Conservation (phyloP, 2,329 filamentous ascomycete species). For the Albifimbria verrucaria region DNA sequence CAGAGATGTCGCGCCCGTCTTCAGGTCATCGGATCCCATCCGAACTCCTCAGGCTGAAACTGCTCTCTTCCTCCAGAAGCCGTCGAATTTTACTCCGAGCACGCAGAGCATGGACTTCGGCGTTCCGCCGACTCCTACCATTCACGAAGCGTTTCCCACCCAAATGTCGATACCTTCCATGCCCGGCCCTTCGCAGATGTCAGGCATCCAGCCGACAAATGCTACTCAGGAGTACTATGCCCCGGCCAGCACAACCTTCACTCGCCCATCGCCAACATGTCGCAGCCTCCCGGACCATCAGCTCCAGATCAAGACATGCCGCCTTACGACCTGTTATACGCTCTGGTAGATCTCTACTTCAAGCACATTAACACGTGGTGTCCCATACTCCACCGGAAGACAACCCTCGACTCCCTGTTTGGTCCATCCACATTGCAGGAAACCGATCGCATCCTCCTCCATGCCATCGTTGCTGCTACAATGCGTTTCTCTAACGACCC, state of each 20-base stretch:
- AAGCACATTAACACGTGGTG: conserved; percentile 82
- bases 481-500: conserved; percentile 78
- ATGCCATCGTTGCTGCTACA: conserved; percentile 86
- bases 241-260: conserved; percentile 43
- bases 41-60: conserved; percentile 56
- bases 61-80: conserved; percentile 59
- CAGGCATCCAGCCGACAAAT: conserved; percentile 34
- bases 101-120: conserved; percentile 49
- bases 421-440: conserved; percentile 74
- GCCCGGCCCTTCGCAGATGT: conserved; percentile 30
- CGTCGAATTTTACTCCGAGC: conserved; percentile 43
- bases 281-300: conserved; percentile 31
- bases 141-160: conserved; percentile 47
- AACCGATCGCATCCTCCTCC: conserved; percentile 76
- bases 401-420: conserved; percentile 79
- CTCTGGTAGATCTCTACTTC: conserved; percentile 72
- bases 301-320: conserved; percentile 62
- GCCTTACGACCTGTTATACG: conserved; percentile 71
- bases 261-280: conserved; percentile 55
- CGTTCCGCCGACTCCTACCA: conserved; percentile 42
- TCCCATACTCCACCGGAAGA: conserved; percentile 82
- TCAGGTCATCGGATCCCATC: conserved; percentile 47
- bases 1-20: conserved; percentile 43
- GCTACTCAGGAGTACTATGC: conserved; percentile 49
- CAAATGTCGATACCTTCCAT: conserved; percentile 40